phyloP scores from a whole-genome alignment of 192 early-diverging fungal species.

The Coemansia sp. region DNA sequence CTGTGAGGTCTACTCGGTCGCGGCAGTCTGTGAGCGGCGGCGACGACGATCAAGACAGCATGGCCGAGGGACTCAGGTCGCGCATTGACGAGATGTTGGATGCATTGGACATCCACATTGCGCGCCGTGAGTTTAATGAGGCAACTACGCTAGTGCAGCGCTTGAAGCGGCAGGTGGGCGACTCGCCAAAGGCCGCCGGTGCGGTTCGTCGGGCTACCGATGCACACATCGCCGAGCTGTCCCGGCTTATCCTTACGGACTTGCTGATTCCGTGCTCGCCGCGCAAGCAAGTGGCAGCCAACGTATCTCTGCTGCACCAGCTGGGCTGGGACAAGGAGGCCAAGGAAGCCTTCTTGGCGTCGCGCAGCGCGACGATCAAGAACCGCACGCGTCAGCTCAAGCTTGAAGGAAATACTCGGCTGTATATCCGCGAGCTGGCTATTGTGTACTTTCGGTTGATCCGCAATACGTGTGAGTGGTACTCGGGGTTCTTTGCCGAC shows the following conservation, averaged over 20 bases:
- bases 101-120: constrained; percentile 90
- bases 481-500: constrained; percentile 81
- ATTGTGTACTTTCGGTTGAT: constrained; percentile 87
- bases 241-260: constrained; percentile 60
- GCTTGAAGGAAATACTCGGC: constrained; percentile 83
- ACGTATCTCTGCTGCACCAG: constrained; percentile 75
- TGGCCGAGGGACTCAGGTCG: constrained; percentile 5
- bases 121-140: constrained; percentile 83
- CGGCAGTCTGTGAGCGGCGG: constrained; percentile 7
- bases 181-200: constrained; percentile 17
- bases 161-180: constrained; percentile 16
- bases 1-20: background rate
- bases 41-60: constrained; percentile 15
- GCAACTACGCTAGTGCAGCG: constrained; percentile 59
- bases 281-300: constrained; percentile 73
- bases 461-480: constrained; percentile 97
- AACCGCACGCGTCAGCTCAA: constrained; percentile 66
- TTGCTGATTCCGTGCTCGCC: constrained; percentile 78
- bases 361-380: constrained; percentile 73
- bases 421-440: constrained; percentile 82
- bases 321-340: constrained; percentile 66
- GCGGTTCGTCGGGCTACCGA: constrained; percentile 30
- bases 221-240: constrained; percentile 47
- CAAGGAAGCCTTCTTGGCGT: constrained; percentile 78
- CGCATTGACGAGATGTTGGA: constrained; percentile 72